A percentile compares a stretch with the other conserved stretches of the same genome.
These are phyloP conservation scores for Globisporangium paddicum DNA, from an alignment of 352 stramenopile species.

Conservation along the genomic window DNA sequence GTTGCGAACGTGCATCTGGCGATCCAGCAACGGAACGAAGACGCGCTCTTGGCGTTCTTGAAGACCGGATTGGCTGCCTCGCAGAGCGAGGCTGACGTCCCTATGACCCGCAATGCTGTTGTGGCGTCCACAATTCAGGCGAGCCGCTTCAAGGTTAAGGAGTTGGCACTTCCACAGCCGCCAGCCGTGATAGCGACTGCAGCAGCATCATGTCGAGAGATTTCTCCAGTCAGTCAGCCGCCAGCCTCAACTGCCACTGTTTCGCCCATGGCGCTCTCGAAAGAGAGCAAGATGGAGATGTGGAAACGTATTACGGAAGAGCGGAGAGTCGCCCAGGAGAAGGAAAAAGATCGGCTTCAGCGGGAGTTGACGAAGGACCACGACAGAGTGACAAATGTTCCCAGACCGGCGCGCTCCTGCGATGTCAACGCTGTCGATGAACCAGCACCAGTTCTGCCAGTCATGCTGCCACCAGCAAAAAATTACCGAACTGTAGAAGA, in stretches of 20 bases:
- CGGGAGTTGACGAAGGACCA: not conserved
- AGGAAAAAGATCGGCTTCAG: constrained; percentile 17
- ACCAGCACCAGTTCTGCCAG: not conserved
- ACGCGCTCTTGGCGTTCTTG: constrained; percentile 16
- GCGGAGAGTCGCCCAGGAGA: constrained; percentile 27
- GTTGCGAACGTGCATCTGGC: constrained; percentile 19
- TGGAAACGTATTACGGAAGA: constrained; percentile 61
- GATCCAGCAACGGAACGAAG: constrained; percentile 18
- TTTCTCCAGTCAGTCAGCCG: not conserved
- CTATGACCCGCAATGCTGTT: not conserved
- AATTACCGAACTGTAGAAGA: not conserved
- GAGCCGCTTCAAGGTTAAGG: constrained; percentile 17
- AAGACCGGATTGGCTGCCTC: constrained; percentile 12
- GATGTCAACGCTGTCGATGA: not conserved
- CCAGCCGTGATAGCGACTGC: not conserved
- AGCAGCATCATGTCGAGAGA: not conserved
- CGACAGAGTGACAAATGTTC: not conserved
- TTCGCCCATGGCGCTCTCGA: constrained; percentile 22
- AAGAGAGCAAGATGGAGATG: constrained; percentile 54
- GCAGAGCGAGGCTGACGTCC: not conserved
- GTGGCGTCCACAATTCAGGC: constrained; percentile 2
- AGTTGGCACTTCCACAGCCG: constrained; percentile 4
- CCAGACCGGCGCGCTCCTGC: not conserved
- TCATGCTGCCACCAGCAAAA: not conserved
- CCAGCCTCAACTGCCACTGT: not conserved